phyloP scores from a whole-genome alignment of 2,329 filamentous ascomycete genomes.

The Aspergillus amoenus region DNA sequence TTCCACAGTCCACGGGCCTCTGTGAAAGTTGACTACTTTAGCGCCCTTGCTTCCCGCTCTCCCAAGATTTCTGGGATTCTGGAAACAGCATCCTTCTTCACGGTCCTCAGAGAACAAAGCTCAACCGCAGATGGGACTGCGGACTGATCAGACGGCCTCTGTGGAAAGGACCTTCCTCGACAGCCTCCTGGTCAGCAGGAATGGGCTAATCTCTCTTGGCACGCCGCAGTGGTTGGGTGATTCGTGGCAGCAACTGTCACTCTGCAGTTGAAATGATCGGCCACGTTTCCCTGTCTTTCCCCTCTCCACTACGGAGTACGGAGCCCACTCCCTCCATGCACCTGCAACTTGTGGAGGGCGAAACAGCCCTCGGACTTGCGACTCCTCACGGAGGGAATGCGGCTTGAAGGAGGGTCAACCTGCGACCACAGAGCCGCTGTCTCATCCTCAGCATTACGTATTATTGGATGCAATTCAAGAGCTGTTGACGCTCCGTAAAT shows the following conservation, averaged over 20 bases:
- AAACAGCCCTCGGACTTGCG: slow-evolving; percentile 1
- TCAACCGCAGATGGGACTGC: not conserved
- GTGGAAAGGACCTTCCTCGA: not conserved
- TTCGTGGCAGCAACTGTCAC: slow-evolving; percentile 12
- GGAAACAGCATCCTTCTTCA: not conserved
- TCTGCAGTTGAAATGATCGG: slow-evolving; percentile 18
- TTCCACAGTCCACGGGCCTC: no score
- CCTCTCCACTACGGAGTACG: not conserved
- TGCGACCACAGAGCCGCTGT: slow-evolving; percentile 9
- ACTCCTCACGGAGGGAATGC: not conserved
- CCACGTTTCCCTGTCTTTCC: slow-evolving; percentile 16
- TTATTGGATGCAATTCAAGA: not conserved
- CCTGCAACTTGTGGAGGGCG: slow-evolving; percentile 4
- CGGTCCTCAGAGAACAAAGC: not conserved
- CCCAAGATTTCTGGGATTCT: not conserved
- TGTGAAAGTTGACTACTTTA: not conserved
- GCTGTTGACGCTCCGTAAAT: not conserved
- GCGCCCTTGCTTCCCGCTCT: slow-evolving; percentile 1
- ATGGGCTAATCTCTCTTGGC: slow-evolving; percentile 8
- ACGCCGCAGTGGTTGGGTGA: slow-evolving; percentile 4
- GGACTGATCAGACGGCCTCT: not conserved
- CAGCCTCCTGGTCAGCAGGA: slow-evolving; percentile 5
- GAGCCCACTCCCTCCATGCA: not conserved
- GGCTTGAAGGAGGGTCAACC: not conserved
- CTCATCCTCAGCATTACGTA: not conserved